phyloP scores from a whole-genome alignment of 2,329 filamentous ascomycete species.

The Ophiostoma angusticollis region DNA sequence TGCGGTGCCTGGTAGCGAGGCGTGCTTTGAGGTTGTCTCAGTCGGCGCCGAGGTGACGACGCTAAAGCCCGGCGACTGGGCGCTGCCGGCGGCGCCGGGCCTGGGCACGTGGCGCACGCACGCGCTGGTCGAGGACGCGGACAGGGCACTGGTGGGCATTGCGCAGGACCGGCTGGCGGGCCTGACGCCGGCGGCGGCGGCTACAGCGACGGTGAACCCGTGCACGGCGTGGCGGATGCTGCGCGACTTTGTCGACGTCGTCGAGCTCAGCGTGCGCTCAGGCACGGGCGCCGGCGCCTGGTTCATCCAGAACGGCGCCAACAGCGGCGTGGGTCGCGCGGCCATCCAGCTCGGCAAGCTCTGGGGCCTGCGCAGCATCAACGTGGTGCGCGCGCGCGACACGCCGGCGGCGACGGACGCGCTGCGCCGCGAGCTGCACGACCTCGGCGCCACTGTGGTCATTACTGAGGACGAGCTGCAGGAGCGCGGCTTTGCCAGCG shows the following conservation, averaged over 20 bases:
- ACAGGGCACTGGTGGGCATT: conserved; percentile 52
- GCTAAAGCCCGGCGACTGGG: conserved; percentile 75
- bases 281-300: conserved; percentile 65
- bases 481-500: conserved; percentile 43
- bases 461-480: conserved; percentile 44
- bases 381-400: conserved; percentile 66
- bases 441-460: conserved; percentile 44
- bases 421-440: conserved; percentile 37
- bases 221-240: conserved; percentile 92
- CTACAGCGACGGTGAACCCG: conserved; percentile 84
- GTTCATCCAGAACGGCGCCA: conserved; percentile 96
- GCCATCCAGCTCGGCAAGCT: conserved; percentile 76
- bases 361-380: conserved; percentile 87
- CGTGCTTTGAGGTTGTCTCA: conserved; percentile 76
- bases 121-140: conserved; percentile 45
- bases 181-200: conserved; percentile 64
- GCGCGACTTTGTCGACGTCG: conserved; percentile 53
- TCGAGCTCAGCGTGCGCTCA: conserved; percentile 31
- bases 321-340: conserved; percentile 80
- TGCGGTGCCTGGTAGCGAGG: conserved; percentile 80
- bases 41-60: conserved; percentile 42
- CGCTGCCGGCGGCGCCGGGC: conserved; percentile 69
- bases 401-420: conserved; percentile 50
- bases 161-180: conserved; percentile 11
- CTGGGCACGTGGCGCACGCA: conserved; percentile 96